Percentiles rank a stretch among this genome's conserved stretches.
These are phyloP conservation scores for Cucurbita pepo DNA, from an alignment of 306 rosid species.

Conservation along the genomic window DNA sequence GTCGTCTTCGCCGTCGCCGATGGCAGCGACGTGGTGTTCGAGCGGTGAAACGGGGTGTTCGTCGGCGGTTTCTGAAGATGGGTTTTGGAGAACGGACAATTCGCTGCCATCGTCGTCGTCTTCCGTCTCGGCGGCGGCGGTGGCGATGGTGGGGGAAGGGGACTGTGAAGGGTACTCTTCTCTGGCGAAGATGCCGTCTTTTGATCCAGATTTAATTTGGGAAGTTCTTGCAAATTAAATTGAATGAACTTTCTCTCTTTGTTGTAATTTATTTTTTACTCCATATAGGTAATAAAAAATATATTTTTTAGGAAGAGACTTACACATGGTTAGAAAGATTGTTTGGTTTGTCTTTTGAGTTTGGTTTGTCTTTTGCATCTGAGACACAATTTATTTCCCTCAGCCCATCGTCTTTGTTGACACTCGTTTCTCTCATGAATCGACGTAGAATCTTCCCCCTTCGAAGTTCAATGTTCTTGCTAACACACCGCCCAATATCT, in stretches of 20 bases:
- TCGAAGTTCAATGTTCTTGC: too few species aligned
- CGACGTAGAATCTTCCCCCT: too few species aligned
- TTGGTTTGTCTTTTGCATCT: too few species aligned
- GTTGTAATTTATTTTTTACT: not conserved
- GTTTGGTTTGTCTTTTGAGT: too few species aligned
- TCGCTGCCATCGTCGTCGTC: slow-evolving; percentile 34
- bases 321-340: too few species aligned
- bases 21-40: slow-evolving; percentile 16
- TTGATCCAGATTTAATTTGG: slow-evolving; percentile 90
- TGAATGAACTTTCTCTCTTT: slow-evolving; percentile 6
- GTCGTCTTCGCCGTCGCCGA: not conserved
- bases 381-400: too few species aligned
- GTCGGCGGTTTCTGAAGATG: slow-evolving; percentile 25
- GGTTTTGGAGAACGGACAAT: slow-evolving; percentile 35
- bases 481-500: too few species aligned
- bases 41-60: slow-evolving; percentile 33
- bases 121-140: not conserved
- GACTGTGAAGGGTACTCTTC: slow-evolving; percentile 49
- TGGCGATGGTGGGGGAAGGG: slow-evolving; percentile 13
- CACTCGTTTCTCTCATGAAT: too few species aligned
- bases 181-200: slow-evolving; percentile 76
- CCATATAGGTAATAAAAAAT: not conserved
- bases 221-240: slow-evolving; percentile 70
- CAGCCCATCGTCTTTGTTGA: too few species aligned
- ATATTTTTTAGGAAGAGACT: not conserved